A percentile compares a stretch with the other conserved stretches of the same genome.
phyloP scores from a whole-genome alignment of 805 yeast genomes.

The Osmozyma mogii region DNA sequence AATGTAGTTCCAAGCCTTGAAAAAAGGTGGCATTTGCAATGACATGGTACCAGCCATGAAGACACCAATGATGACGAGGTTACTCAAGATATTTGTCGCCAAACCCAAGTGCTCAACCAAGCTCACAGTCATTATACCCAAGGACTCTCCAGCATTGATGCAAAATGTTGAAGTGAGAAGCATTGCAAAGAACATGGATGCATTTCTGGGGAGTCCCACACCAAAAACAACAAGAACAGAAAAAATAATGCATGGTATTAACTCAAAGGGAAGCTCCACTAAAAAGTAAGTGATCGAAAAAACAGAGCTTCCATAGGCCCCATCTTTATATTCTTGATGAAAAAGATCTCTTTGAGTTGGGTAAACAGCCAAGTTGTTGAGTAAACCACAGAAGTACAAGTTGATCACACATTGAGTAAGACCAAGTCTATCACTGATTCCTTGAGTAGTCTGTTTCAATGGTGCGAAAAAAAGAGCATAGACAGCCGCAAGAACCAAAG shows the following conservation, averaged over 20 bases:
- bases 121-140: constrained; percentile 76
- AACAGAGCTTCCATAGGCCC: constrained; percentile 55
- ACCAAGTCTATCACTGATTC: constrained; percentile 65
- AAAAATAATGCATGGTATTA: constrained; percentile 50
- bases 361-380: constrained; percentile 68
- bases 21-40: constrained; percentile 59
- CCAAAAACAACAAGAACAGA: constrained; percentile 58
- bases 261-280: constrained; percentile 63
- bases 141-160: constrained; percentile 72
- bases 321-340: constrained; percentile 71
- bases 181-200: constrained; percentile 58
- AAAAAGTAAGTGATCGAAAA: constrained; percentile 54
- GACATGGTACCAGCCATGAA: constrained; percentile 85
- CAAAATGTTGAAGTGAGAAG: constrained; percentile 46
- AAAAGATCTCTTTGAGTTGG: constrained; percentile 69
- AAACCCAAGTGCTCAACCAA: constrained; percentile 68
- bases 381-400: constrained; percentile 70
- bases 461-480: constrained; percentile 57
- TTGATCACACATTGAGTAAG: constrained; percentile 67
- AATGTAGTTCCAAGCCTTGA: constrained; percentile 65
- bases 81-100: constrained; percentile 67
- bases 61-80: constrained; percentile 60
- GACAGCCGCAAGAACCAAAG: constrained; percentile 54
- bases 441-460: constrained; percentile 29
- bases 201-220: constrained; percentile 64